A percentile compares a stretch with the other conserved stretches of the same genome.
phyloP scores from a whole-genome alignment of 139 green algal genomes.

The Nannochloris sp. region DNA sequence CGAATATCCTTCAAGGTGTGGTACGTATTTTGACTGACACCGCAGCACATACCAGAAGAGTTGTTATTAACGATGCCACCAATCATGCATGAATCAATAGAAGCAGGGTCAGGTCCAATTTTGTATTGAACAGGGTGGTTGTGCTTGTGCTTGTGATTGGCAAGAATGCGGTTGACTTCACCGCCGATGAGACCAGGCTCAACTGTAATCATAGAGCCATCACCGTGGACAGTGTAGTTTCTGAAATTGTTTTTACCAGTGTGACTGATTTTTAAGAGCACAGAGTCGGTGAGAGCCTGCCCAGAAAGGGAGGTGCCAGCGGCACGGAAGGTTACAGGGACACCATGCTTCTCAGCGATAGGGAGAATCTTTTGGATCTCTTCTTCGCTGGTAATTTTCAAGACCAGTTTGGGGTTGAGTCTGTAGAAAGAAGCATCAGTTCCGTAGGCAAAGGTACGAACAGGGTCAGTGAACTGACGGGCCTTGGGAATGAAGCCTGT shows the following conservation, averaged over 20 bases:
- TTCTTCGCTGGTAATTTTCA: constrained; percentile 78
- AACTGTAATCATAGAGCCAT: constrained; percentile 87
- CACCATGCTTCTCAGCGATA: constrained; percentile 72
- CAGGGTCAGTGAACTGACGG: constrained; percentile 76
- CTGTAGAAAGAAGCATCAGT: constrained; percentile 95
- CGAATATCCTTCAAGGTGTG: constrained; percentile 93
- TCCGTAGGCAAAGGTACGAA: constrained; percentile 90
- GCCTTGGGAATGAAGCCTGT: constrained; percentile 64
- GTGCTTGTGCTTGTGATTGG: constrained; percentile 56
- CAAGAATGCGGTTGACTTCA: constrained; percentile 83
- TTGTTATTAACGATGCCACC: constrained; percentile 97
- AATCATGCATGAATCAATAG: constrained; percentile 90
- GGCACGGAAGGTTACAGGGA: constrained; percentile 92
- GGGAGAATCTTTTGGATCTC: constrained; percentile 81
- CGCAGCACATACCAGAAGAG: constrained; percentile 96
- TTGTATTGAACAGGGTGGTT: constrained; percentile 83
- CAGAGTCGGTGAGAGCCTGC: constrained; percentile 87
- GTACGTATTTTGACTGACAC: constrained; percentile 91
- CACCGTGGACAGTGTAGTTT: constrained; percentile 81
- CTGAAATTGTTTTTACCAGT: constrained; percentile 94
- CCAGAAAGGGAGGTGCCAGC: constrained; percentile 90
- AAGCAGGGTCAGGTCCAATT: constrained; percentile 93
- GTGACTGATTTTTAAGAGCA: constrained; percentile 95
- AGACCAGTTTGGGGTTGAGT: constrained; percentile 82
- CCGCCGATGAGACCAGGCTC: constrained; percentile 92